Percentiles rank a stretch among this genome's conserved stretches.
These are phyloP conservation scores for Platismatia glauca DNA, from an alignment of 495 filamentous ascomycete species.

Conservation along the genomic window DNA sequence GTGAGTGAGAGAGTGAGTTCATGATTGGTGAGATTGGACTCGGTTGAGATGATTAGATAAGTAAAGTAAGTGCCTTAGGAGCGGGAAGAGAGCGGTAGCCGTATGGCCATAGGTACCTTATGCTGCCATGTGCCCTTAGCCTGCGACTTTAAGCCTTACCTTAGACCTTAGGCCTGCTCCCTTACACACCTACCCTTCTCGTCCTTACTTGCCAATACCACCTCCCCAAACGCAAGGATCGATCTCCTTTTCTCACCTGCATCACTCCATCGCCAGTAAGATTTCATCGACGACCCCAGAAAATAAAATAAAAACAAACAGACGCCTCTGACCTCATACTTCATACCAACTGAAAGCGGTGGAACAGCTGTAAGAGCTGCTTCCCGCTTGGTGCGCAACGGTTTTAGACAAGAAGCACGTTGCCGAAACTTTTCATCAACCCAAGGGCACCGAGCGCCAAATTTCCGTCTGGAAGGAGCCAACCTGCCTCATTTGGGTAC, in stretches of 20 bases:
- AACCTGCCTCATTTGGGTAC: neutral
- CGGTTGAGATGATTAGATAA: neutral
- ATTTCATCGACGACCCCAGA: neutral
- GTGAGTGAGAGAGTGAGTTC: neutral
- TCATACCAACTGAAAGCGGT: neutral
- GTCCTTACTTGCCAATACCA: neutral
- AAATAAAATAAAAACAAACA: too few species aligned
- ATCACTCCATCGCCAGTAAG: neutral
- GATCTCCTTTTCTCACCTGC: neutral
- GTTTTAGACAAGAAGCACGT: constrained; percentile 15
- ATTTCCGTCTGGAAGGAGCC: neutral
- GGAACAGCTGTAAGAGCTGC: constrained; percentile 6
- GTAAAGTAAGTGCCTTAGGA: too few species aligned
- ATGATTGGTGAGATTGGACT: neutral
- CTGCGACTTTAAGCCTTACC: too few species aligned
- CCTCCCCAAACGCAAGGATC: neutral
- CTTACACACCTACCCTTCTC: too few species aligned
- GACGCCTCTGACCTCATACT: neutral
- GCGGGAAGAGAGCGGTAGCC: too few species aligned
- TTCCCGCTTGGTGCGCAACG: constrained; percentile 13
- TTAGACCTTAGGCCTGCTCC: too few species aligned
- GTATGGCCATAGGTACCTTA: too few species aligned
- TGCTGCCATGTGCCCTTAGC: neutral
- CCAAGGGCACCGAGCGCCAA: constrained; percentile 2
- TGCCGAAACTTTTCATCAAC: neutral